Base-by-base conservation (phyloP, 1,139 yeast species). In the Scheffersomyces lignicola region DNA sequence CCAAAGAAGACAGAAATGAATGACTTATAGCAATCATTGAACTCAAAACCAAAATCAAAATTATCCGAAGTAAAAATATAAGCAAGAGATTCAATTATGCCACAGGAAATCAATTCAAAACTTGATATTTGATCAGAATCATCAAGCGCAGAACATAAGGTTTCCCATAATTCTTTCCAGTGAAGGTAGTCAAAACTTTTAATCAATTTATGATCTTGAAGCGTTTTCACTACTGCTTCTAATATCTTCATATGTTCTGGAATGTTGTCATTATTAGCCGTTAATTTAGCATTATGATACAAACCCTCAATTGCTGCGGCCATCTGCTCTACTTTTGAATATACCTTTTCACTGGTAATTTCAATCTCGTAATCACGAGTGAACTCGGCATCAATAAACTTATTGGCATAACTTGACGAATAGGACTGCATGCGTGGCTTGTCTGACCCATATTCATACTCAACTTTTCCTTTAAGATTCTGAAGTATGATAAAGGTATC, bases 51-150 rank as follows among this genome's bases (percentile, higher is more conserved):
- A 36, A 58, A 49, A 4, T 58, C 57, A 24, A 46, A 52, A 1
- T 50, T 42, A 1, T 54, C 56, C 1, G 51, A 39, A 9, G 60
- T 54, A 34, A 83, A 71, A 5, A 75, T 44, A 1, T 49, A 40
- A 1, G 76, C 57, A 25, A 88, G 56, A 0, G 69, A 52, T 6
- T 66, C 68, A 14, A 84, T 69, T 5, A 86, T 57, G 0, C 90
- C 90, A 1, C 90, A 83, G 3, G 84, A 73, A 9, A 80, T 69
- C 28, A 89, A 62, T 53, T 88, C 96, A 61, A 82, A 87, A 43
- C 94, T 82, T 0, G 95, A 85, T 5, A 84, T 48, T 2, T 36
- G 37, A 4, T 47, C 48, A 8, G 49, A 45, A 1, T 47, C 47
- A 18, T 48, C 45, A 7, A 66, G 53, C 1, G 61, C 50, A 3